These are phyloP conservation scores for Ophiostoma triangulosporum DNA, from an alignment of 2,329 filamentous ascomycete genomes.

Conservation along the genomic window DNA sequence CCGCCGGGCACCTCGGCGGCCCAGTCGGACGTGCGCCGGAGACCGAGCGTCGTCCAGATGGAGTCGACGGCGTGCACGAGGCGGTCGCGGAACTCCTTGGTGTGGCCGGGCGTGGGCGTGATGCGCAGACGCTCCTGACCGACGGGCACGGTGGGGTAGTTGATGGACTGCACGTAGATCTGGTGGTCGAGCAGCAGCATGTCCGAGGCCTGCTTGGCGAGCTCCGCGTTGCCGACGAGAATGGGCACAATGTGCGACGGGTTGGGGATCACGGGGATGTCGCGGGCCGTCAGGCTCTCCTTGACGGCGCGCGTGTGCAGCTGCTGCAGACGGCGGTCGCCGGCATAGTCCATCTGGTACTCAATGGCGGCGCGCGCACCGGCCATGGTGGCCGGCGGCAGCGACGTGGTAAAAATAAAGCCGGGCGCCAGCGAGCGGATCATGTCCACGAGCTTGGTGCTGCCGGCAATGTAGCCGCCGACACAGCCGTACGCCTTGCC, in stretches of 20 bases:
- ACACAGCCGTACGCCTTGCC: constrained; percentile 98
- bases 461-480: constrained; percentile 93
- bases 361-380: constrained; percentile 85
- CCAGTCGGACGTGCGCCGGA: constrained; percentile 92
- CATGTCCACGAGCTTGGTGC: constrained; percentile 72
- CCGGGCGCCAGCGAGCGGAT: constrained; percentile 90
- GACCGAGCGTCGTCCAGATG: constrained; percentile 77
- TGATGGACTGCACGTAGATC: constrained; percentile 98
- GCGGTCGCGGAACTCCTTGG: constrained; percentile 70
- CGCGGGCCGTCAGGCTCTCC: constrained; percentile 58
- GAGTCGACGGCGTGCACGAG: constrained; percentile 71
- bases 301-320: constrained; percentile 93
- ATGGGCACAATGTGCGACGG: constrained; percentile 93
- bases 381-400: constrained; percentile 94
- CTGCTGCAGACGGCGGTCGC: constrained; percentile 85
- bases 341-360: constrained; percentile 75
- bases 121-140: constrained; percentile 95
- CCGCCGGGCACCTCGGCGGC: constrained; percentile 59
- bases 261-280: constrained; percentile 96
- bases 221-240: constrained; percentile 83
- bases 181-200: constrained; percentile 78
- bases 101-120: constrained; percentile 89
- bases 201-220: constrained; percentile 85
- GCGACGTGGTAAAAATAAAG: constrained; percentile 97
- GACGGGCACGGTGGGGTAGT: constrained; percentile 94